phyloP scores from a whole-genome alignment of 2,329 filamentous ascomycete species.

The Hansfordia pulvinata region DNA sequence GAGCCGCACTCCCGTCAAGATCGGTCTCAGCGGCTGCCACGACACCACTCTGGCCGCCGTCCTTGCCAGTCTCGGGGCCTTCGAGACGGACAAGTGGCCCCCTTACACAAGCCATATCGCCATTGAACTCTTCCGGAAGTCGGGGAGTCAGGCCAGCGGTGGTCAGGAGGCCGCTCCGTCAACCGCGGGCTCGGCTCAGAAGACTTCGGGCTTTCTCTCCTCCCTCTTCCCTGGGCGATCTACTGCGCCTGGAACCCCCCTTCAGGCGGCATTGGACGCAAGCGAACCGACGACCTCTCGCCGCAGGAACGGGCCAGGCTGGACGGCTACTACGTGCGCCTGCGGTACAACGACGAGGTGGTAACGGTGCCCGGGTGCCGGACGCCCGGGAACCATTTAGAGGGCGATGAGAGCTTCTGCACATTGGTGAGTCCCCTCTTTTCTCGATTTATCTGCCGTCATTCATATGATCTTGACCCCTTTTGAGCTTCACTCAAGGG shows the following conservation, averaged over 20 bases:
- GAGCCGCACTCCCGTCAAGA: slow-evolving; percentile 40
- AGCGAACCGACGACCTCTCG: slow-evolving; percentile 39
- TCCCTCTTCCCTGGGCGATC: slow-evolving; percentile 15
- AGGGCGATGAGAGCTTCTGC: slow-evolving; percentile 80
- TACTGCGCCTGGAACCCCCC: slow-evolving; percentile 15
- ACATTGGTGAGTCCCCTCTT: slow-evolving; percentile 49
- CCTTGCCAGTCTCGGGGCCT: slow-evolving; percentile 67
- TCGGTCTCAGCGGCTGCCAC: slow-evolving; percentile 77
- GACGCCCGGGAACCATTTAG: slow-evolving; percentile 63
- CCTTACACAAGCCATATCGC: slow-evolving; percentile 89
- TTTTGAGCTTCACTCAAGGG: too few species aligned
- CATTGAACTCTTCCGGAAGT: slow-evolving; percentile 69
- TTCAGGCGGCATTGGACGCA: slow-evolving; percentile 45
- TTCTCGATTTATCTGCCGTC: background rate
- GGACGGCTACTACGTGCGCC: slow-evolving; percentile 70
- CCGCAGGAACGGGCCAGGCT: slow-evolving; percentile 44
- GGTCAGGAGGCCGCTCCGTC: slow-evolving; percentile 1
- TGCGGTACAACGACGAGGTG: slow-evolving; percentile 81
- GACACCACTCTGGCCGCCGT: slow-evolving; percentile 82
- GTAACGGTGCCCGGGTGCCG: slow-evolving; percentile 75
- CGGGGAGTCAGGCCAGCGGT: slow-evolving; percentile 6
- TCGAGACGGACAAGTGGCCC: slow-evolving; percentile 64
- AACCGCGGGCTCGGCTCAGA: background rate
- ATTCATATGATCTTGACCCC: too few species aligned
- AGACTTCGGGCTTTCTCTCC: slow-evolving; percentile 17